Evolutionary conservation across 2,329 filamentous ascomycete species (phyloP), one percentile per base, ranked within the genome.

Genomic region (Plenodomus biglobosus): DNA sequence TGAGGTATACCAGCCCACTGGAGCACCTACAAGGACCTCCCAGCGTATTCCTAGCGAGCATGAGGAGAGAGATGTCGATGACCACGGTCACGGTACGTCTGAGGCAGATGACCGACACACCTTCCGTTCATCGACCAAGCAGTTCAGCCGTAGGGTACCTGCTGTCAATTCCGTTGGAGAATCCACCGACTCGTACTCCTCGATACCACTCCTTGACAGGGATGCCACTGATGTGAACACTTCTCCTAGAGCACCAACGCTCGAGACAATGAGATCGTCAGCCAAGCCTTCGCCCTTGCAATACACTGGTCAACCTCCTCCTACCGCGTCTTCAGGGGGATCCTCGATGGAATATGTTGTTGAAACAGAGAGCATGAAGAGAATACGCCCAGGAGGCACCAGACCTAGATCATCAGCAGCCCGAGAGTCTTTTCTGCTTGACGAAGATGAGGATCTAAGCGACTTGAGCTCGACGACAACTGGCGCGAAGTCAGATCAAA

Each of bases 111-210:
- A 57, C 1, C 59, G 66, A 40, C 59, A 56, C 34, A 66, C 68
- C 59, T 68, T 69, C 37, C 58, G 60, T n/a, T 46, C 65, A 15
- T 68, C 67, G 11, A 58, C 53, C 11, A 67, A 71, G 42, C 62
- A 65, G 11, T 68, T 66, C 49, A 65, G 56, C 15, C 50, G 55
- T 18, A 59, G 59, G 10, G 49, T 56, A 18, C 65, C 58, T 48
- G 57, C 48, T 34, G 53, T 61, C 8, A 70, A 75, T 2, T 69
- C 76, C 20, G 80, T 83, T 13, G 58, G 59, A 15, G 82, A 81
- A 46, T 91, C 89, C 0, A 80, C 83, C 21, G 84, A 86, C 41
- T 92, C 88, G 0, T 91, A 90, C 65, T 86, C 83, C 34, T 92
- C 88, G 0, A 84, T 86, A 27, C 89, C 90, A 3, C 78, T 94